Percentiles rank a stretch among this genome's conserved stretches.
phyloP scores from a whole-genome alignment of 768 basidiomycete species.

The Kwoniella sp. region DNA sequence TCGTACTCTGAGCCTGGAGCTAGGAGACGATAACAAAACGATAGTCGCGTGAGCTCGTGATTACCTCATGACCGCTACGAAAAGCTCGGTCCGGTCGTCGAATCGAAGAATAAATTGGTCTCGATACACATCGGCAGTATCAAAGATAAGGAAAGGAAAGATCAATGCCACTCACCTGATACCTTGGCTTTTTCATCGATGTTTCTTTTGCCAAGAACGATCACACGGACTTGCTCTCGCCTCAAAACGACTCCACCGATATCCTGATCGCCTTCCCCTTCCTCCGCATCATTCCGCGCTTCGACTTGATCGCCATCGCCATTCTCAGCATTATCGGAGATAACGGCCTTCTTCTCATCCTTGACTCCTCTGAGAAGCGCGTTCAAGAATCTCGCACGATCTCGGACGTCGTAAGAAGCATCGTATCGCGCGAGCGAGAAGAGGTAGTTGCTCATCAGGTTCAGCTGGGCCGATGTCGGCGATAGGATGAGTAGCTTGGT shows the following conservation, averaged over 20 bases:
- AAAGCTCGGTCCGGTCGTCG: too few species aligned
- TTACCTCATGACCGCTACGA: too few species aligned
- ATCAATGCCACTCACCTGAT: constrained; percentile 52
- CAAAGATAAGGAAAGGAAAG: too few species aligned
- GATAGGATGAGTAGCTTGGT: constrained; percentile 75
- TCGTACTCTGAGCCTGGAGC: constrained; percentile 22
- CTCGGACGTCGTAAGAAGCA: constrained; percentile 82
- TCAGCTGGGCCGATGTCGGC: constrained; percentile 58
- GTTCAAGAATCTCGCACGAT: constrained; percentile 78
- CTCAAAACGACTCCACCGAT: constrained; percentile 75
- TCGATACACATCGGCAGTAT: too few species aligned
- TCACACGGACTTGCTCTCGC: constrained; percentile 75
- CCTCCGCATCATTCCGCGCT: constrained; percentile 46
- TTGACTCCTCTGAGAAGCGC: constrained; percentile 68
- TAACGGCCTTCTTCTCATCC: constrained; percentile 24
- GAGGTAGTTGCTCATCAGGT: constrained; percentile 63
- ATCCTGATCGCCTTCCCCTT: constrained; percentile 59
- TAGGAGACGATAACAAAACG: constrained; percentile 55
- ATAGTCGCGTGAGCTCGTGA: too few species aligned
- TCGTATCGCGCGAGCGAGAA: constrained; percentile 87
- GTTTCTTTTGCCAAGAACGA: constrained; percentile 75
- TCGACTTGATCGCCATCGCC: constrained; percentile 18
- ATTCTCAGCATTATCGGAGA: constrained; percentile 14
- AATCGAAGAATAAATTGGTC: too few species aligned
- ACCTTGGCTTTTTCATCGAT: constrained; percentile 13